Conservation (phyloP, 768 basidiomycete genomes). For the Pulveroboletus sp. region DNA sequence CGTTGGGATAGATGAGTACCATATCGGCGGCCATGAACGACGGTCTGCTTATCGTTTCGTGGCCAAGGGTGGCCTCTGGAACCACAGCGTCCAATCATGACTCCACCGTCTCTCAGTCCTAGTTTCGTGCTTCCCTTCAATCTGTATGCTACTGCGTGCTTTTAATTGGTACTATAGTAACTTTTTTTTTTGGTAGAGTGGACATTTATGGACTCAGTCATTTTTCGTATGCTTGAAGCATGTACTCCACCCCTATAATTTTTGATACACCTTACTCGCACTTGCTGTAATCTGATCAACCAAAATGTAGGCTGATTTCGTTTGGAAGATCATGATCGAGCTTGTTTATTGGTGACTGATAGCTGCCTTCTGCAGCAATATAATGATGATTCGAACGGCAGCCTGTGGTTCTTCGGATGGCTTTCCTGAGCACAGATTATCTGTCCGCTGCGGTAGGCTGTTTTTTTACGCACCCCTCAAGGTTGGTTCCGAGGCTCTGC, state of each 20-base stretch:
- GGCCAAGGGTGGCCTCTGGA: conserved; percentile 31
- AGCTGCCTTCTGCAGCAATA: no score
- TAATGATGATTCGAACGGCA: no score
- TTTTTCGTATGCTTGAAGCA: not conserved
- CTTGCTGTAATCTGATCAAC: not conserved
- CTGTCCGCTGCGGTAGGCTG: no score
- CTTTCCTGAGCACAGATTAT: no score
- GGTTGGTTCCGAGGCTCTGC: no score
- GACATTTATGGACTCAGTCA: not conserved
- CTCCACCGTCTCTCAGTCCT: not conserved
- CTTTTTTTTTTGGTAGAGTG: not conserved
- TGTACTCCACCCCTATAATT: not conserved
- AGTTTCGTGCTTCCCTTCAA: not conserved
- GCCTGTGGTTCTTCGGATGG: no score
- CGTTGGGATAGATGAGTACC: conserved; percentile 29
- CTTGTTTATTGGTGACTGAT: not conserved
- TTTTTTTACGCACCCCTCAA: no score
- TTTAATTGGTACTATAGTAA: conserved; percentile 13
- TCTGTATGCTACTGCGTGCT: conserved; percentile 7
- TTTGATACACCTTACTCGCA: not conserved
- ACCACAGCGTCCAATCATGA: conserved; percentile 10
- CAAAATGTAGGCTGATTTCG: not conserved
- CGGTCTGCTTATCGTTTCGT: conserved; percentile 37
- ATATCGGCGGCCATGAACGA: conserved; percentile 39
- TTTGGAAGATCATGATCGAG: not conserved